Conservation (phyloP, 2,329 filamentous ascomycete genomes). For the Pyrenophora tritici-repentis region DNA sequence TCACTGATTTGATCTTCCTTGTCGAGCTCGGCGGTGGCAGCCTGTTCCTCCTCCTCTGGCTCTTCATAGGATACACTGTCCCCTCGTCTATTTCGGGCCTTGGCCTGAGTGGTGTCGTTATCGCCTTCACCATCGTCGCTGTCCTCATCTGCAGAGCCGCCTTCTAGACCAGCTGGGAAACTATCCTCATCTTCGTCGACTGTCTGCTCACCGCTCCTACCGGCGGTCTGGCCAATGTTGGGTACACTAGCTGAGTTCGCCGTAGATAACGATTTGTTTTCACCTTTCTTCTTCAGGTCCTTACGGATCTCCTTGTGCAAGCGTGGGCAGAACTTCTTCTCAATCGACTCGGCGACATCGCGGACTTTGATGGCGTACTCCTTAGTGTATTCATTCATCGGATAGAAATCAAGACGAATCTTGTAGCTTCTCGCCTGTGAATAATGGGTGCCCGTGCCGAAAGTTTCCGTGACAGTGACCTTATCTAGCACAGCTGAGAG, state of each 20-base stretch:
- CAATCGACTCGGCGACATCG: slow-evolving; percentile 80
- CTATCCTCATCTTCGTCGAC: slow-evolving; percentile 41
- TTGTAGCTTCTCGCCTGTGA: slow-evolving; percentile 82
- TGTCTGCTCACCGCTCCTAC: slow-evolving; percentile 59
- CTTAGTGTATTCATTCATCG: slow-evolving; percentile 77
- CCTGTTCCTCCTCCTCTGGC: slow-evolving; percentile 89
- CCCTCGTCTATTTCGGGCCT: slow-evolving; percentile 73
- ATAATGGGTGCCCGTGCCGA: slow-evolving; percentile 71
- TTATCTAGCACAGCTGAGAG: slow-evolving; percentile 83
- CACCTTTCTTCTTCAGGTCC: slow-evolving; percentile 79
- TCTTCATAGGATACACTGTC: slow-evolving; percentile 88
- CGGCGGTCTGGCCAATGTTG: slow-evolving; percentile 70
- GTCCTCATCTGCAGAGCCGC: slow-evolving; percentile 70
- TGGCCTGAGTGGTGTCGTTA: slow-evolving; percentile 67
- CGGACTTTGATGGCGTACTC: slow-evolving; percentile 81
- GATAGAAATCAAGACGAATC: slow-evolving; percentile 82
- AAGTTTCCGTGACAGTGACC: slow-evolving; percentile 77
- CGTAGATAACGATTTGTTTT: slow-evolving; percentile 60
- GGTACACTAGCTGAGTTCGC: slow-evolving; percentile 68
- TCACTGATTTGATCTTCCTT: slow-evolving; percentile 56
- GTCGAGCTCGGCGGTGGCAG: slow-evolving; percentile 68
- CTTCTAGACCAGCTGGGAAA: slow-evolving; percentile 47
- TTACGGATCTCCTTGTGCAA: slow-evolving; percentile 72
- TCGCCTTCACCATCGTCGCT: slow-evolving; percentile 68
- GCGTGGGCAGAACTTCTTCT: slow-evolving; percentile 75